Base-by-base conservation (phyloP, 2,329 filamentous ascomycete genomes). In the Chaetomiaceae sp. region DNA sequence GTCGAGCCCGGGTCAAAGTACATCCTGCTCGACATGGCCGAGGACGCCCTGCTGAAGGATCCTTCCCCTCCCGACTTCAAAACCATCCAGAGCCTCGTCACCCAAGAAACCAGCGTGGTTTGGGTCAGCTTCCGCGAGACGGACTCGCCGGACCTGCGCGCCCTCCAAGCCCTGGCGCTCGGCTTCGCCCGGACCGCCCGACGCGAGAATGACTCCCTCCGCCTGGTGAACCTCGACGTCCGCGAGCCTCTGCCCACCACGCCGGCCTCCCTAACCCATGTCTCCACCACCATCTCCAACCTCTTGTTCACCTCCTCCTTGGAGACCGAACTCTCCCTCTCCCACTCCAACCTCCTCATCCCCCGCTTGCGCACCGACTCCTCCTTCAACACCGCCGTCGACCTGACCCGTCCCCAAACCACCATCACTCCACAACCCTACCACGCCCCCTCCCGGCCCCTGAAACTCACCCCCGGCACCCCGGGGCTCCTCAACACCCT, bases 401-500 rank as follows among this genome's bases (percentile, higher is more conserved):
- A 12, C 34, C 25, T 27, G 6, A 5, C 12, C 25, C 25, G 12
- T 12, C 25, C 25, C 25, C 25, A 5, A 37, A 37, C 34, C 14
- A 16, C 34, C 34, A 9, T 5, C 14, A 16, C 34, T 7, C 34
- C 17, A 7, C 25, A 39, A 34, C 35, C 25, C 27, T 35, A 31
- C 20, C 21, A 38, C 16, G 27, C 14, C 14, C 42, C 42, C 9
- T 21, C 21, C n/a, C 44, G 17, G 2, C 40, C 19, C 20, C n/a
- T 52, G 31, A 43, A 33, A 10, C 25, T 52, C 5, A 34, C 30
- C 4, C 16, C 44, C 3, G 30, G 21, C 13, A 45, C 37, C 4
- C 50, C 59, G 3, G 63, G 63, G 12, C 53, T 61, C 20, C 58
- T 66, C 2, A 60, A 64, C 51, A 65, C 57, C 13, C 52, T 67